These are phyloP conservation scores for Hansenula anomala DNA, from an alignment of 1,139 yeast genomes.

Conservation along the genomic window DNA sequence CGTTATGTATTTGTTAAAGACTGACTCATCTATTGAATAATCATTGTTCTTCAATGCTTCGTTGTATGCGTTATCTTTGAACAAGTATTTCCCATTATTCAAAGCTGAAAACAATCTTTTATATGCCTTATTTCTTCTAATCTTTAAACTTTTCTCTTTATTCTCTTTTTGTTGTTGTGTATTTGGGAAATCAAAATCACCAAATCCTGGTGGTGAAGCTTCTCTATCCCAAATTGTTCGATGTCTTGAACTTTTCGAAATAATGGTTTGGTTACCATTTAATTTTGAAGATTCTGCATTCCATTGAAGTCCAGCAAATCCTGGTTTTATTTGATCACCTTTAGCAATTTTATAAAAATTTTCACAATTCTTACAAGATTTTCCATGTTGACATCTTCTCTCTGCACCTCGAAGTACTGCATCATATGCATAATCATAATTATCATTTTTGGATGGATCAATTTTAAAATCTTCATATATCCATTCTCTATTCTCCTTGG, in stretches of 20 bases:
- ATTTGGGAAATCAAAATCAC: constrained; percentile 55
- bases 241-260: constrained; percentile 19
- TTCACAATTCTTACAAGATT: constrained; percentile 23
- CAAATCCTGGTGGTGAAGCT: constrained; percentile 64
- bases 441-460: constrained; percentile 29
- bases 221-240: constrained; percentile 34
- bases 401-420: constrained; percentile 26
- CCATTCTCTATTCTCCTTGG: constrained; percentile 29
- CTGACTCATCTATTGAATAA: constrained; percentile 21
- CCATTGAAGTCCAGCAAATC: constrained; percentile 21
- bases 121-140: constrained; percentile 30
- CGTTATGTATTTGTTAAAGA: constrained; percentile 1
- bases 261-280: constrained; percentile 3
- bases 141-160: constrained; percentile 26
- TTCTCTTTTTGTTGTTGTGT: constrained; percentile 45
- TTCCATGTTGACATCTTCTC: constrained; percentile 20
- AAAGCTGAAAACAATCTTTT: constrained; percentile 28
- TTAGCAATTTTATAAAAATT: constrained; percentile 15
- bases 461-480: constrained; percentile 41
- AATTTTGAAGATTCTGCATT: constrained; percentile 10
- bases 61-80: constrained; percentile 27
- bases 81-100: constrained; percentile 26
- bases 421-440: constrained; percentile 28
- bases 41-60: constrained; percentile 18
- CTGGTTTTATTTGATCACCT: constrained; percentile 17